Evolutionary conservation across 2,329 filamentous ascomycete genomes (phyloP), one percentile per base, ranked within the genome.

Genomic region (Dothistroma pini): DNA sequence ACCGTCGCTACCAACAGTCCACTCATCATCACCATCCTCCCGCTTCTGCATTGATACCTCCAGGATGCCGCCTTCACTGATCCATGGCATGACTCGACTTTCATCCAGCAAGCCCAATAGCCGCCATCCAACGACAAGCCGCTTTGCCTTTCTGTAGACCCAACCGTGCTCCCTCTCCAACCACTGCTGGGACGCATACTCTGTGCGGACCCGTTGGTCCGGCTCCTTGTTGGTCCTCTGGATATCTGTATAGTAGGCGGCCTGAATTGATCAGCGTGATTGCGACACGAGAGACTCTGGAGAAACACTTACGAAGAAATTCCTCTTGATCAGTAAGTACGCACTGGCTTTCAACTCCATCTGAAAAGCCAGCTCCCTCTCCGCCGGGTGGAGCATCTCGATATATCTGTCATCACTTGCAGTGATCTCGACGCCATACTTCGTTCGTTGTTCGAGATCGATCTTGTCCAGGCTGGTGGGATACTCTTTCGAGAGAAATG

Each of bases 61-160:
- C 16, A 70, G 52, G 58, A 67, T 61, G 11, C 67, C 68, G 9
- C 67, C 68, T n/a, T 44, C 61, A 41, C 59, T 54, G 44, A 65
- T 54, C 64, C 67, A 67, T 21, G 51, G 58, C 61, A 65, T 41
- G 12, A 66, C 61, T 29, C 57, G 60, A 47, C 38, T 56, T 65
- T 70, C 68, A n/a, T 70, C 66, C 57, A 69, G 57, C 22, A 70
- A 60, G 11, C 67, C 69, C 54, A 69, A 35, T 48, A 58, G 54
- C 61, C 58, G 63, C 70, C 68, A 71, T 12, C 53, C 67, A 32
- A 62, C 47, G 47, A 68, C 54, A 54, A 68, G 51, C 56, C 59
- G 65, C 52, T 58, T 69, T 51, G 62, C 63, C 57, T 58, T 59
- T n/a, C 54, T 58, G 25, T 19, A 48, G 21, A 31, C 64, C 59